These are phyloP conservation scores for Colletotrichum musae DNA, from an alignment of 2,329 filamentous ascomycete genomes.

Conservation along the genomic window DNA sequence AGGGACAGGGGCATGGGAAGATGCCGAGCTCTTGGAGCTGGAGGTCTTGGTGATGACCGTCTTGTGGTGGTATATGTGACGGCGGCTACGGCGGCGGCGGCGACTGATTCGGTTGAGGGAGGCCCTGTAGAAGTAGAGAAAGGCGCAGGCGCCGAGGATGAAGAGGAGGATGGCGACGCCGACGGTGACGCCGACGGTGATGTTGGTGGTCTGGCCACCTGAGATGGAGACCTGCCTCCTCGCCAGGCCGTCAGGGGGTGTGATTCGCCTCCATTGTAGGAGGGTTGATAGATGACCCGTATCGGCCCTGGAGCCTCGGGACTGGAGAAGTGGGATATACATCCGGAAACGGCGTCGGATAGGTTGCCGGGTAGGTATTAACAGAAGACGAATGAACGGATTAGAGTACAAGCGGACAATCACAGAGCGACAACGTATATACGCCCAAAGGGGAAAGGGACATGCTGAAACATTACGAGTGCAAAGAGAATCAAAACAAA, in stretches of 20 bases:
- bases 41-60: constrained; percentile 45
- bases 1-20: constrained; percentile 46
- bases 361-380: background rate
- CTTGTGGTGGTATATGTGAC: constrained; percentile 46
- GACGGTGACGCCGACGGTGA: constrained; percentile 60
- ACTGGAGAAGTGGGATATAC: constrained; percentile 37
- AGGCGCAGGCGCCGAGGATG: constrained; percentile 52
- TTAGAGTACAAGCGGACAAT: constrained; percentile 8
- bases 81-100: constrained; percentile 44
- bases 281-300: background rate
- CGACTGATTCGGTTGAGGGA: constrained; percentile 53
- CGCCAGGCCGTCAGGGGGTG: background rate
- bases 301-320: constrained; percentile 4
- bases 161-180: constrained; percentile 59
- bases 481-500: constrained; percentile 18
- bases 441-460: constrained; percentile 18
- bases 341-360: constrained; percentile 16
- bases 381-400: background rate
- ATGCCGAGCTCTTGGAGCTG: constrained; percentile 53
- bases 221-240: constrained; percentile 35
- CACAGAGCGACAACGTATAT: constrained; percentile 17
- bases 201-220: constrained; percentile 51
- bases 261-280: background rate
- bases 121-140: constrained; percentile 57
- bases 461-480: constrained; percentile 21